Percentiles rank a stretch among this genome's conserved stretches.
phyloP scores from a whole-genome alignment of 495 filamentous ascomycete genomes.

The Aspergillus cristatus region DNA sequence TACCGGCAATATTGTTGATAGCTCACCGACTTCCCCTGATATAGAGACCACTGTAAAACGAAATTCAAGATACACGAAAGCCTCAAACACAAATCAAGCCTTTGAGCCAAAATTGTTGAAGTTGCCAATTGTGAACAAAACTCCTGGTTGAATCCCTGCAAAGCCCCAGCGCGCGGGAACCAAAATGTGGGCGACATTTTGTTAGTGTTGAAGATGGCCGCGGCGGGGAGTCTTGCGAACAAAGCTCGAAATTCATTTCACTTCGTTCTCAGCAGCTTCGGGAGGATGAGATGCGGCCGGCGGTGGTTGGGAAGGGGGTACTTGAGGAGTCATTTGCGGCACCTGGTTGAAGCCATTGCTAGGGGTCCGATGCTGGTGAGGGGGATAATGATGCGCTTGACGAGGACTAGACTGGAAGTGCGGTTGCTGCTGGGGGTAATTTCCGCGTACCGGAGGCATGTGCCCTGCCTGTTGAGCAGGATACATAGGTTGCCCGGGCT shows the following conservation, averaged over 20 bases:
- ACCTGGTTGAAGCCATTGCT: constrained; percentile 51
- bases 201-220: constrained; percentile 1
- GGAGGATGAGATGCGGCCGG: constrained; percentile 32
- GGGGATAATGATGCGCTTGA: constrained; percentile 56
- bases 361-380: constrained; percentile 49
- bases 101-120: constrained; percentile 1
- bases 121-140: constrained; percentile 1
- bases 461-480: constrained; percentile 53
- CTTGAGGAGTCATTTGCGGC: constrained; percentile 38
- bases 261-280: constrained; percentile 40
- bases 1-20: constrained; percentile 4
- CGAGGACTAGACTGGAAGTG: constrained; percentile 58
- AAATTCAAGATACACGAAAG: constrained; percentile 7
- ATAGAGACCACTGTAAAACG: constrained; percentile 3
- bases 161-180: neutral
- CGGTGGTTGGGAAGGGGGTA: constrained; percentile 27
- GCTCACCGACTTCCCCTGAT: constrained; percentile 3
- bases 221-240: constrained; percentile 3
- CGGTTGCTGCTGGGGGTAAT: constrained; percentile 49
- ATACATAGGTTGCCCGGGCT: constrained; percentile 60
- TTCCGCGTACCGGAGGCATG: constrained; percentile 49
- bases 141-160: constrained; percentile 2
- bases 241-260: constrained; percentile 41
- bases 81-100: constrained; percentile 4
- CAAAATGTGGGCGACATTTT: constrained; percentile 1